A percentile compares a stretch with the other conserved stretches of the same genome.
These are phyloP conservation scores for Xerocomus alliaceus DNA, from an alignment of 1,284 basidiomycete species.

Conservation along the genomic window DNA sequence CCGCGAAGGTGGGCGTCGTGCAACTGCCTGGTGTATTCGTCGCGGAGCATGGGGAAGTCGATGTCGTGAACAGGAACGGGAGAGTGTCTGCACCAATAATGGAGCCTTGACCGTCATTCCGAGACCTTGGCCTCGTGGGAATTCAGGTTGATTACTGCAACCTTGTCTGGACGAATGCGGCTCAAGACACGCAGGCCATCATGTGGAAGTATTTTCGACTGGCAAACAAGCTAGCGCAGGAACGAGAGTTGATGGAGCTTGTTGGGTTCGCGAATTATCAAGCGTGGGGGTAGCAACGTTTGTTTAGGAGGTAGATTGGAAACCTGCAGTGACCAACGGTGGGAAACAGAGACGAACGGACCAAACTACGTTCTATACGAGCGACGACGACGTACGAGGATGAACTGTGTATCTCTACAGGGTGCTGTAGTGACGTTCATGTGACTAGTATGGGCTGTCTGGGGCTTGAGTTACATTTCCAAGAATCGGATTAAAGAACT, in stretches of 20 bases:
- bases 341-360: no score
- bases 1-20: background rate
- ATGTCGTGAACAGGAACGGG: slow-evolving; percentile 5
- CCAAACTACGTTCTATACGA: no score
- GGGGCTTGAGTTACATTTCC: no score
- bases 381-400: no score
- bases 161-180: no score
- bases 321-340: no score
- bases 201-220: slow-evolving; percentile 27
- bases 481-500: no score
- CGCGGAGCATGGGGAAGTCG: slow-evolving; percentile 14
- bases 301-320: slow-evolving; percentile 16
- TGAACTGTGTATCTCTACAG: no score
- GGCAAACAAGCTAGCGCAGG: slow-evolving; percentile 17
- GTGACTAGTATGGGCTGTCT: no score
- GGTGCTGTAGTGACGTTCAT: no score
- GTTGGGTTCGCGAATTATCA: slow-evolving; percentile 7
- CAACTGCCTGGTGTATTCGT: slow-evolving; percentile 32
- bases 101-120: slow-evolving; percentile 5
- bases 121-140: background rate
- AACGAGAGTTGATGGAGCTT: slow-evolving; percentile 26
- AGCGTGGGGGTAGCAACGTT: slow-evolving; percentile 2
- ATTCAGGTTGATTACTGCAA: no score
- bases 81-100: background rate
- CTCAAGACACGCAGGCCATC: background rate